These are phyloP conservation scores for Leucocoprinus leucothites DNA, from an alignment of 768 basidiomycete species.

Conservation along the genomic window DNA sequence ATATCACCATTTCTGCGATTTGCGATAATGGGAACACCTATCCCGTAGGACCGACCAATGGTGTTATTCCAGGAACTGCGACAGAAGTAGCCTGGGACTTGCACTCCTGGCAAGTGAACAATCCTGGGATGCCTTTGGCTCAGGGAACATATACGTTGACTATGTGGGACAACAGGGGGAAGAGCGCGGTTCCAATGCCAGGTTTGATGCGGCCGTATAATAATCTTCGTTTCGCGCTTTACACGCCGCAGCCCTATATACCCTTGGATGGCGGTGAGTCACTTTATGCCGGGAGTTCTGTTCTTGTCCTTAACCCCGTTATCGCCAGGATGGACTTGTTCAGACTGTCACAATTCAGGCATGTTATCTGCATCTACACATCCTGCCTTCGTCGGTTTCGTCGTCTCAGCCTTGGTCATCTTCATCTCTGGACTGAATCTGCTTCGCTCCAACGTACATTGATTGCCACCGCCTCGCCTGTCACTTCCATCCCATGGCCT, in stretches of 20 bases:
- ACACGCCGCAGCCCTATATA: conserved; percentile 67
- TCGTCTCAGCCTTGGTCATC: conserved; percentile 13
- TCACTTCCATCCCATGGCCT: not conserved
- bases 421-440: conserved; percentile 14
- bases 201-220: conserved; percentile 65
- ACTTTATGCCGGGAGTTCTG: not conserved
- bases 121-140: conserved; percentile 62
- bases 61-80: conserved; percentile 61
- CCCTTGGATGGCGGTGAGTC: conserved; percentile 33
- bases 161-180: conserved; percentile 74
- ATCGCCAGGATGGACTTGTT: conserved; percentile 11
- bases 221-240: conserved; percentile 71
- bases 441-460: not conserved
- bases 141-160: conserved; percentile 68
- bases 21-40: conserved; percentile 83
- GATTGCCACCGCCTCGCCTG: no score
- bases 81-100: conserved; percentile 74
- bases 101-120: conserved; percentile 57
- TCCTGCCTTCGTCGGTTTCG: conserved; percentile 12
- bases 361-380: conserved; percentile 4
- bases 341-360: conserved; percentile 9
- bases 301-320: not conserved
- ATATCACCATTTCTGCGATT: conserved; percentile 72
- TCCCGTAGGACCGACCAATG: conserved; percentile 69
- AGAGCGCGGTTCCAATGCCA: conserved; percentile 45